Evolutionary conservation across 352 stramenopile species (phyloP).

Genomic region (Globisporangium paroecandrum): DNA sequence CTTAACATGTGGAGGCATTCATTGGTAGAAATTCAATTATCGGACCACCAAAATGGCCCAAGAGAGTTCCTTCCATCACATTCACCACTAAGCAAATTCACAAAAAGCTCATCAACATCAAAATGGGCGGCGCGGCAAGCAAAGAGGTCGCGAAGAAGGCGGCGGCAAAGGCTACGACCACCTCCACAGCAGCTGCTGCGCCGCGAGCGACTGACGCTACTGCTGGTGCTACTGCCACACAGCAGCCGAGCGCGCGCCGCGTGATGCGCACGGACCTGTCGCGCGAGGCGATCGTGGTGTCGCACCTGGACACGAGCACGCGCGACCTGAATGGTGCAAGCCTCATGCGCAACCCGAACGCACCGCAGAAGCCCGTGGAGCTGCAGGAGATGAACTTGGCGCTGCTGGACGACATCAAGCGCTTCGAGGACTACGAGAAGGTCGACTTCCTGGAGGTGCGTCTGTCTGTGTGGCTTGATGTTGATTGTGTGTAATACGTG

Average conservation of each 20-base stretch:
- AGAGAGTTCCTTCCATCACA: neutral
- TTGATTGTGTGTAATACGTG: neutral
- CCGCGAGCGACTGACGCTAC: neutral
- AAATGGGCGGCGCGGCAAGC: constrained; percentile 17
- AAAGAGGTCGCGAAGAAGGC: constrained; percentile 16
- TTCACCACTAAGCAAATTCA: neutral
- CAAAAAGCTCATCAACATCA: neutral
- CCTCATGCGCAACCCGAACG: constrained; percentile 20
- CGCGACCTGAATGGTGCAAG: constrained; percentile 22
- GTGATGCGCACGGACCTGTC: constrained; percentile 43
- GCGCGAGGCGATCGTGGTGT: constrained; percentile 32
- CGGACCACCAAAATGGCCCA: constrained; percentile 12
- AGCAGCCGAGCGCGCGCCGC: neutral
- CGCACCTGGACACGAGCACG: constrained; percentile 20
- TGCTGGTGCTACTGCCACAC: neutral
- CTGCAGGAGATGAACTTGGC: constrained; percentile 58
- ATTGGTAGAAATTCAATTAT: constrained; percentile 6
- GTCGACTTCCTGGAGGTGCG: constrained; percentile 41
- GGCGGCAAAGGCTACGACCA: constrained; percentile 7
- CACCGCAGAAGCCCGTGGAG: constrained; percentile 19
- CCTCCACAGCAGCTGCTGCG: neutral
- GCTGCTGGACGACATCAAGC: constrained; percentile 45
- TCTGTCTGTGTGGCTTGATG: neutral
- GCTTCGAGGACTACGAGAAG: constrained; percentile 55
- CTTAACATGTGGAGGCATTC: neutral